Base-by-base conservation (phyloP, 2,329 filamentous ascomycete species). In the Elsinoe batatas region DNA sequence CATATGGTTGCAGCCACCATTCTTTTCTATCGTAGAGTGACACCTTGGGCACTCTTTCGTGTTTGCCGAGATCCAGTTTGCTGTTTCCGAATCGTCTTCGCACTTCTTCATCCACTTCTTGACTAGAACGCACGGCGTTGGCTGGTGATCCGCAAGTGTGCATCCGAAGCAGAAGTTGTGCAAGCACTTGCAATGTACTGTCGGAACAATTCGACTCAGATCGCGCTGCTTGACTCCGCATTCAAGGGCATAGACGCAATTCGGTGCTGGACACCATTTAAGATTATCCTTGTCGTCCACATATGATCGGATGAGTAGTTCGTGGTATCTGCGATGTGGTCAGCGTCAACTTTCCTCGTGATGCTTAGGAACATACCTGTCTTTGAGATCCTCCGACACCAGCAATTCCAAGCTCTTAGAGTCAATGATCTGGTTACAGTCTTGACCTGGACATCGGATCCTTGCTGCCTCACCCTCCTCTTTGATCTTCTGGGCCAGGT, bases 21-120 rank as follows among this genome's bases (percentile, higher is more conserved):
- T 98, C 80, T 98, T 98, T 73, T 98, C 93, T 43, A 98, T 98
- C 0, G 93, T 98, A 1, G 91, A 97, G 63, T 88, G 83, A 71
- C 93, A 98, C 68, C 87, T 93, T 0, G 93, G 91, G 61, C 93
- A 98, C 69, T 98, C 93, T 68, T 98, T 98, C 1, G 93, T 98
- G 69, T 98, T 95, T 46, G 93, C 93, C 0, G 91, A 96, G 60
- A 98, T 98, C 93, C 93, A 98, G 70, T 98, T 98, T 3, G 93
- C 91, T 0, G 93, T 98, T 70, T 98, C 93, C 0, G 89, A 95
- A 67, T 98, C 93, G 68, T 98, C 93, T 57, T 93, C 93, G 68
- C 93, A 98, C 69, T 98, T 98, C 76, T 96, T 95, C 11, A 98
- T 72, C 93, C 93, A 98, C 68, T 81, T 85, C 78, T 93, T 96